A percentile compares a stretch with the other conserved stretches of the same genome.
Evolutionary conservation across 257 asterid genomes (phyloP).

Genomic region (Przewalskia tangutica): DNA sequence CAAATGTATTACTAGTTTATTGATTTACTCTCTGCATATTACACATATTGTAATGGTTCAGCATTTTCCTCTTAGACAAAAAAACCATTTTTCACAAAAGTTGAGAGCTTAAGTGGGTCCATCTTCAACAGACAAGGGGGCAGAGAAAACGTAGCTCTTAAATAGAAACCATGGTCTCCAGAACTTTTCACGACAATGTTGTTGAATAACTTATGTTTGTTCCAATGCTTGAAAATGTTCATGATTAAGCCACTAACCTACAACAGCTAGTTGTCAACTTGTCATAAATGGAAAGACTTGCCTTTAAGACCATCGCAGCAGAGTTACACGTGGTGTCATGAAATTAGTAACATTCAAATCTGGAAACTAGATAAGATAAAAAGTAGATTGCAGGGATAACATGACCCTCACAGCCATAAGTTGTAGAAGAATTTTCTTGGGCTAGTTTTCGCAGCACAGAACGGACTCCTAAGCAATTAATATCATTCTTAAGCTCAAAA

Average conservation of each 20-base stretch:
- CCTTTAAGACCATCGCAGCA: not conserved
- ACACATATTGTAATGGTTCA: not conserved
- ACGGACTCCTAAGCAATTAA: not conserved
- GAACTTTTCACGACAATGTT: not conserved
- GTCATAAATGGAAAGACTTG: not conserved
- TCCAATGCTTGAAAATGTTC: not conserved
- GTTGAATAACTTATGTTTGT: not conserved
- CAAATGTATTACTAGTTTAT: not conserved
- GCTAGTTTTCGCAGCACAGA: not conserved
- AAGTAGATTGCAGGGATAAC: not conserved
- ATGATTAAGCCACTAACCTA: not conserved
- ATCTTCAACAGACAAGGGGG: not conserved
- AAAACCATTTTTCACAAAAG: not conserved
- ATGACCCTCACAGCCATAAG: not conserved
- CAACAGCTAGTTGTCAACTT: not conserved
- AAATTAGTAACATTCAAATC: not conserved
- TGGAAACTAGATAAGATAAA: not conserved
- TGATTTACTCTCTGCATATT: not conserved
- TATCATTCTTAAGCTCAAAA: not conserved
- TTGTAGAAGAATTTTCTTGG: too few relatives aligned
- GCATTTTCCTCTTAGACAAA: not conserved
- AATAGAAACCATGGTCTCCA: not conserved
- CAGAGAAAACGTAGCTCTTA: not conserved
- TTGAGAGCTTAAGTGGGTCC: not conserved
- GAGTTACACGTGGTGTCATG: not conserved